Evolutionary conservation across 495 filamentous ascomycete species (phyloP), one percentile per base, ranked within the genome.

Genomic region (Friedmanniomyces simplex): DNA sequence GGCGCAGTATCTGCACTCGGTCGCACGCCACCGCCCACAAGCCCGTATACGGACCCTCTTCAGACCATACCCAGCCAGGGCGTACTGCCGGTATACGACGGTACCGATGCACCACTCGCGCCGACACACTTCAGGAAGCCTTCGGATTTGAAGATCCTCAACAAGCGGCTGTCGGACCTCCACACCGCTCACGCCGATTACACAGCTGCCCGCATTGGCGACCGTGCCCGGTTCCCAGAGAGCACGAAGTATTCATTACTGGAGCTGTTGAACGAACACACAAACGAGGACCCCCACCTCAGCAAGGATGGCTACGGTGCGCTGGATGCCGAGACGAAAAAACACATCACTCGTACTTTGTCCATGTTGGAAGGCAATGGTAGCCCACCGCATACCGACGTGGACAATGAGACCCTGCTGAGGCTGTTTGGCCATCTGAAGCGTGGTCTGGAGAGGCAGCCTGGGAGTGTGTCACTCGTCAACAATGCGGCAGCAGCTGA

Each of bases 311-410:
- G 32, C 5, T 24, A 7, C 22, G 26, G 28, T 16, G 39, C 3
- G 7, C 21, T 56, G 4, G 46, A 60, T 20, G 52, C 28, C 1
- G 60, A 63, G n/a, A 21, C 50, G 21, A 60, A 32, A 8, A 21
- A 25, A n/a, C 41, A 60, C 7, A 41, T 55, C 37, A 53, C 28
- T 6, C 51, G 46, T 14, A 52, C 61, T 1, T 30, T 60, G 18
- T 63, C 61, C 1, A 21, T 55, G 18, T 48, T 63, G 3, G 61
- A 63, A 57, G 61, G 61, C 13, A 59, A 63, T 5, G 61, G 57
- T 16, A 51, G 21, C n/a, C 57, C 61, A 10, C 52, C 52, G 6
- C 48, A 57, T 43, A 26, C 39, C 3, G 48, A 52, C 16, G 61
- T 63, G 11, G 56, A 56, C 26, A 32, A 60, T 20, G 50, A 63